Conservation (phyloP, 306 rosid species). For the Pueraria montana region DNA sequence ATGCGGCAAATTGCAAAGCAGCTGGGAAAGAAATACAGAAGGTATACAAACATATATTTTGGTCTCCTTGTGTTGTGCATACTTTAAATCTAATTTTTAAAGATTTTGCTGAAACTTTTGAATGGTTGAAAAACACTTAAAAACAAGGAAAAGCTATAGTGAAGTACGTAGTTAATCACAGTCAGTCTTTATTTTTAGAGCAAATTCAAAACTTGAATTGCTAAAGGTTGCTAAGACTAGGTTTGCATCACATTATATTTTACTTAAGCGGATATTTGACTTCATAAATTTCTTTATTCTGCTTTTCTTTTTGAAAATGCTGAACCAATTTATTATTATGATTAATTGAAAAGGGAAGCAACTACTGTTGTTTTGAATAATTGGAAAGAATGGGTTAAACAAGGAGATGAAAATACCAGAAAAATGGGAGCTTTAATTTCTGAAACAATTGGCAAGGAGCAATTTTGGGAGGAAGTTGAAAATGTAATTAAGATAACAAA, state of each 20-base stretch:
- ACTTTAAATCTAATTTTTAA: not conserved
- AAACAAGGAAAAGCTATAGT: not conserved
- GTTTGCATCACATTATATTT: conserved; percentile 16
- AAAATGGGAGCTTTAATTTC: too few species aligned
- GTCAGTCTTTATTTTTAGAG: too few species aligned
- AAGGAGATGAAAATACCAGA: too few species aligned
- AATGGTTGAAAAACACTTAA: not conserved
- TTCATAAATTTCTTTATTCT: too few species aligned
- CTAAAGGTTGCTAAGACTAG: conserved; percentile 10
- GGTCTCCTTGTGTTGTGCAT: conserved; percentile 4
- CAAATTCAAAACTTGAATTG: too few species aligned
- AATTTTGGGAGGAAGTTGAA: conserved; percentile 1
- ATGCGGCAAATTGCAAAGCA: too few species aligned
- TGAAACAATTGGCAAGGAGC: not conserved
- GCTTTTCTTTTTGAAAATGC: too few species aligned
- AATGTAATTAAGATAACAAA: conserved; percentile 1
- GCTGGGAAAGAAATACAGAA: too few species aligned
- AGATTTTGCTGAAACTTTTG: not conserved
- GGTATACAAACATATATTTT: too few species aligned
- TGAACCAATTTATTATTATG: too few species aligned
- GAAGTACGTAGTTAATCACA: not conserved
- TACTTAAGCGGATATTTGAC: not conserved
- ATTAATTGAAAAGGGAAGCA: not conserved
- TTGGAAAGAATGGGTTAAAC: too few species aligned
- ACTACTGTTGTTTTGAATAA: not conserved